A percentile compares a stretch with the other conserved stretches of the same genome.
These are phyloP conservation scores for Gossypium trilobum DNA, from an alignment of 441 rosid species.

Conservation along the genomic window DNA sequence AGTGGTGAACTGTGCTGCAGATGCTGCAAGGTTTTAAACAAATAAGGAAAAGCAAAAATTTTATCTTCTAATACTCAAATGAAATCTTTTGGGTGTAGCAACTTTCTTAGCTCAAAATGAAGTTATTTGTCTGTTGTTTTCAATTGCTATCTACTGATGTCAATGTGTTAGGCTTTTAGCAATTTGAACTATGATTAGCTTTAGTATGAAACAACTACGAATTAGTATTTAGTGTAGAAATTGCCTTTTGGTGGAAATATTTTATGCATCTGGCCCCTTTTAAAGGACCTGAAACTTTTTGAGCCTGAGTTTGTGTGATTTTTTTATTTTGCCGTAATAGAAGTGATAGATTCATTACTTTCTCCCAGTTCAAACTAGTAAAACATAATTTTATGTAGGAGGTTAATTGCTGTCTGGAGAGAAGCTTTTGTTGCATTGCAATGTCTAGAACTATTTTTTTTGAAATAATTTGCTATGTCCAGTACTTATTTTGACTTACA, in stretches of 20 bases:
- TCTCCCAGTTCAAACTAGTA: background rate
- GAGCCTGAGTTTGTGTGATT: background rate
- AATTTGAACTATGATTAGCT: constrained; percentile 7
- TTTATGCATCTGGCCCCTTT: background rate
- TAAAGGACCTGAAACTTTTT: background rate
- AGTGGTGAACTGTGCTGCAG: background rate
- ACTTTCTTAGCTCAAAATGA: background rate
- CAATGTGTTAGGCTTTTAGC: background rate
- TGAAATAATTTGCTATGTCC: background rate
- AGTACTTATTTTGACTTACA: background rate
- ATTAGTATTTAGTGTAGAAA: background rate
- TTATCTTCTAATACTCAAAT: background rate
- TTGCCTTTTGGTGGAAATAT: background rate
- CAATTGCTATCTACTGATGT: background rate
- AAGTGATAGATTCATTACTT: background rate
- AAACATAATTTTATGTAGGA: background rate
- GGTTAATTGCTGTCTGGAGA: constrained; percentile 1
- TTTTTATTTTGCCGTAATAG: background rate
- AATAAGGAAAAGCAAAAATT: background rate
- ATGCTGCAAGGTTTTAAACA: background rate
- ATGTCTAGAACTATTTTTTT: background rate
- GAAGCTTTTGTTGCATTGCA: background rate
- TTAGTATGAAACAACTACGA: background rate
- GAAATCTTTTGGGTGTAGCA: background rate
- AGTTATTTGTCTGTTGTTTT: background rate